Evolutionary conservation across 768 basidiomycete genomes (phyloP).

Genomic region (Lentinula aciculospora): DNA sequence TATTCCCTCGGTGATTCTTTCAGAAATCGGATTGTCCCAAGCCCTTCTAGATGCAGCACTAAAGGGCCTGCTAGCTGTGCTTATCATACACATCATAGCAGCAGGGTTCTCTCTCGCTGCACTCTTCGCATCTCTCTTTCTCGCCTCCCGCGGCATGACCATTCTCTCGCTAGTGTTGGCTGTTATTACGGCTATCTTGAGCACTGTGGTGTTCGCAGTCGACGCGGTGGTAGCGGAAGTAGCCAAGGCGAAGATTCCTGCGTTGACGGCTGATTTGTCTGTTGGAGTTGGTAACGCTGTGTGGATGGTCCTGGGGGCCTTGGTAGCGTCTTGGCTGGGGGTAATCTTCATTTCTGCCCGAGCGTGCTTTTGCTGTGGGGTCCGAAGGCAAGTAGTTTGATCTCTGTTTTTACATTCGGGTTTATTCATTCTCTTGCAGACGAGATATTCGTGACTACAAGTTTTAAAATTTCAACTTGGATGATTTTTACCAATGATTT

Average conservation of each 20-base stretch:
- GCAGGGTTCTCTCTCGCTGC: constrained; percentile 54
- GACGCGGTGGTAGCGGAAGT: constrained; percentile 60
- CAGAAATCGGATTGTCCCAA: constrained; percentile 36
- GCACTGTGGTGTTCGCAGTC: constrained; percentile 48
- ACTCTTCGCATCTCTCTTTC: constrained; percentile 49
- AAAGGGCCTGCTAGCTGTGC: constrained; percentile 43
- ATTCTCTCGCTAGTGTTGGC: constrained; percentile 55
- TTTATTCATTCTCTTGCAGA: not conserved
- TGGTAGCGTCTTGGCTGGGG: constrained; percentile 52
- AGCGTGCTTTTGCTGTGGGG: constrained; percentile 65
- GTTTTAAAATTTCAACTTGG: not conserved
- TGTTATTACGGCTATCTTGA: constrained; percentile 51
- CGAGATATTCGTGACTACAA: not conserved
- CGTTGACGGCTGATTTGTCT: constrained; percentile 33
- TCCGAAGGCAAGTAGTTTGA: constrained; percentile 34
- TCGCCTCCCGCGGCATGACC: constrained; percentile 47
- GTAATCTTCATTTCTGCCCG: constrained; percentile 58
- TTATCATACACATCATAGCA: constrained; percentile 65
- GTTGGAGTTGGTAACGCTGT: constrained; percentile 61
- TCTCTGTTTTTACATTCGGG: not conserved
- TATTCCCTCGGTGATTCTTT: constrained; percentile 42
- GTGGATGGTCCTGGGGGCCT: constrained; percentile 64
- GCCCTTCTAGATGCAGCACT: constrained; percentile 41
- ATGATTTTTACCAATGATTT: not conserved
- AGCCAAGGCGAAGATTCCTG: constrained; percentile 37